Percentiles rank a stretch among this genome's conserved stretches.
Evolutionary conservation across 257 asterid genomes (phyloP).

Genomic region (Lithospermum erythrorhizon): DNA sequence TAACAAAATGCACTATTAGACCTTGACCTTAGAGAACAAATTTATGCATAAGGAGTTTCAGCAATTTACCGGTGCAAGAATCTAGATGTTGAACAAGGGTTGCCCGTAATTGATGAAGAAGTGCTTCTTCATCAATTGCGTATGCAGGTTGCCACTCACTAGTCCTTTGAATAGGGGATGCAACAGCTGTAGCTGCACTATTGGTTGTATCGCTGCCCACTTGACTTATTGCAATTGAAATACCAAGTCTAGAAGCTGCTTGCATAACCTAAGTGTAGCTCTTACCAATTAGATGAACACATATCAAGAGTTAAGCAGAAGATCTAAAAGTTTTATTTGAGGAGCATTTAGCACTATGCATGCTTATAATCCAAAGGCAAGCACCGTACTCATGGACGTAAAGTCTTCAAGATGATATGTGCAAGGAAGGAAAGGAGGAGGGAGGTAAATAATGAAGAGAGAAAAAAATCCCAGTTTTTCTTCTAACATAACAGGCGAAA

Average conservation of each 20-base stretch:
- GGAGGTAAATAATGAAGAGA: too few relatives aligned
- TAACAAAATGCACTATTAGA: not conserved
- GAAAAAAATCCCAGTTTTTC: too few relatives aligned
- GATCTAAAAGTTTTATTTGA: not conserved
- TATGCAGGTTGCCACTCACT: slow-evolving; percentile 80
- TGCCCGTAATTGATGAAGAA: slow-evolving; percentile 76
- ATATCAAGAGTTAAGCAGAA: not conserved
- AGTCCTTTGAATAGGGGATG: slow-evolving; percentile 48
- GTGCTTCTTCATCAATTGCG: slow-evolving; percentile 78
- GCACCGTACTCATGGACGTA: too few relatives aligned
- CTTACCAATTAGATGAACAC: not conserved
- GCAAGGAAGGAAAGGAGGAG: too few relatives aligned
- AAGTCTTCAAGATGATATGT: too few relatives aligned
- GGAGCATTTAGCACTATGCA: not conserved
- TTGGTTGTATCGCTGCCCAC: slow-evolving; percentile 65
- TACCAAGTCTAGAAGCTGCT: slow-evolving; percentile 65
- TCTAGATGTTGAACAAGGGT: slow-evolving; percentile 68
- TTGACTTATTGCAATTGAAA: slow-evolving; percentile 54
- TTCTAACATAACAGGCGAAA: too few relatives aligned
- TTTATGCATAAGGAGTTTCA: slow-evolving; percentile 8
- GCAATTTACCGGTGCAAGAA: slow-evolving; percentile 37
- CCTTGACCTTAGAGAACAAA: slow-evolving; percentile 3
- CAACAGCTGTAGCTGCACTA: slow-evolving; percentile 30
- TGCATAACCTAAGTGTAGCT: slow-evolving; percentile 52
- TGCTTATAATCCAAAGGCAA: not conserved